Evolutionary conservation across 352 stramenopile species (phyloP), one percentile per base, ranked within the genome.

Genomic region (Peronospora belbahrii): DNA sequence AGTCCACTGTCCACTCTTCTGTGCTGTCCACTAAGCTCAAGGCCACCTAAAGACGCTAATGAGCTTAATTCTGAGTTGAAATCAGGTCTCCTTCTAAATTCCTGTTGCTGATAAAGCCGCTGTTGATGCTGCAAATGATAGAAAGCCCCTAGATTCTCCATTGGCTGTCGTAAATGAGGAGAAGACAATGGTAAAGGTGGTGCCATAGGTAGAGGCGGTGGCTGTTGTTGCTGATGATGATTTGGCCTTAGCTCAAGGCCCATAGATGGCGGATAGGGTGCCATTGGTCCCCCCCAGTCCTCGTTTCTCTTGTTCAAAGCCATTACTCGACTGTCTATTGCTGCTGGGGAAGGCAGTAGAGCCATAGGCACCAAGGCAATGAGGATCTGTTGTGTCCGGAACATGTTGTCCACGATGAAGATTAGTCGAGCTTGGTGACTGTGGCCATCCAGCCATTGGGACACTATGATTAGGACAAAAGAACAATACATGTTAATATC

Each of bases 41-140:
- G 11, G n/a, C 64, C 58, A 9, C 53, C 58, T 3, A 59, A 14
- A 4, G 49, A 54, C 9, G 59, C 38, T 18, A 59, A 32, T 27
- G 58, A 57, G 11, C 53, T 57, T 8, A 50, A 8, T 19, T 28
- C 27, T 1, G 44, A 52, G 36, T 46, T 41, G 3, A 32, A 52
- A 33, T 15, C 9, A 1, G 42, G 19, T 3, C 35, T 42, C 32
- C 46, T 49, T 15, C 25, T 39, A 31, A 62, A 48, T 4, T 57
- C 48, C 37, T 61, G 62, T 2, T 64, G 62, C 15, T 70, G 66
- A 20, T 76, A 62, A 4, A 66, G 48, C 39, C 69, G 66, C 31
- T 61, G 66, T 2, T 64, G 62, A 14, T 69, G 59, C 42, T 77
- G 67, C 1, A 74, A 42, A 31, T 77, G 67, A 35, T 77, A 77